These are phyloP conservation scores for Croton setiger DNA, from an alignment of 441 rosid genomes.

Conservation along the genomic window DNA sequence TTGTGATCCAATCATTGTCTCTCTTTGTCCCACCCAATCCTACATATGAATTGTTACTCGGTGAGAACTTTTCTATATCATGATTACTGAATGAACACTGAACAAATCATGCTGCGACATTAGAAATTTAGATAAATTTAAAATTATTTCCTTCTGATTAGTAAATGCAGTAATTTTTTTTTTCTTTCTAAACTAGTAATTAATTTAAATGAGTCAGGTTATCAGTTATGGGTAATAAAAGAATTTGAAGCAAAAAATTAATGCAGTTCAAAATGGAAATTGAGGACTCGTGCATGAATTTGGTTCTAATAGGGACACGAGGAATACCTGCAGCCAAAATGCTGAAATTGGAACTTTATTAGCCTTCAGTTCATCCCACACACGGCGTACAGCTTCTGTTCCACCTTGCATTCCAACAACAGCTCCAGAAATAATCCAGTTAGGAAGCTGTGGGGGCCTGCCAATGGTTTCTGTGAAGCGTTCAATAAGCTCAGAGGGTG, in stretches of 20 bases:
- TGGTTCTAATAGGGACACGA: background rate
- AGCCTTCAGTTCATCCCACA: constrained; percentile 44
- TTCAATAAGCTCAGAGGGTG: constrained; percentile 61
- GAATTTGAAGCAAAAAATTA: background rate
- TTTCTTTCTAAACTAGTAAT: background rate
- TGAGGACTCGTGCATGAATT: background rate
- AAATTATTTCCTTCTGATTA: background rate
- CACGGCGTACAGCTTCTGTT: constrained; percentile 44
- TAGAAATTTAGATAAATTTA: background rate
- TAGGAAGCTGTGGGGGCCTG: constrained; percentile 70
- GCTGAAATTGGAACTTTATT: constrained; percentile 59
- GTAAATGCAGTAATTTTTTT: background rate
- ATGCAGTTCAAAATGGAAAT: constrained; percentile 4
- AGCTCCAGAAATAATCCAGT: constrained; percentile 69
- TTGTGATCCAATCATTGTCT: constrained; percentile 62
- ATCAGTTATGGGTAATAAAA: background rate
- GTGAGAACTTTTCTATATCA: constrained; percentile 13
- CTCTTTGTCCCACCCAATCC: constrained; percentile 77
- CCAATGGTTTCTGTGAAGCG: constrained; percentile 52
- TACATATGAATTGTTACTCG: constrained; percentile 23
- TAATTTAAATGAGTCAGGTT: background rate
- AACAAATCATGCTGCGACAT: background rate
- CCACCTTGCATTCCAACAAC: constrained; percentile 81
- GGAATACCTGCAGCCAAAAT: constrained; percentile 72
- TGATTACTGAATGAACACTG: background rate